Percentiles rank a stretch among this genome's conserved stretches.
phyloP scores from a whole-genome alignment of 768 basidiomycete species.

The Boletus reticulatus region DNA sequence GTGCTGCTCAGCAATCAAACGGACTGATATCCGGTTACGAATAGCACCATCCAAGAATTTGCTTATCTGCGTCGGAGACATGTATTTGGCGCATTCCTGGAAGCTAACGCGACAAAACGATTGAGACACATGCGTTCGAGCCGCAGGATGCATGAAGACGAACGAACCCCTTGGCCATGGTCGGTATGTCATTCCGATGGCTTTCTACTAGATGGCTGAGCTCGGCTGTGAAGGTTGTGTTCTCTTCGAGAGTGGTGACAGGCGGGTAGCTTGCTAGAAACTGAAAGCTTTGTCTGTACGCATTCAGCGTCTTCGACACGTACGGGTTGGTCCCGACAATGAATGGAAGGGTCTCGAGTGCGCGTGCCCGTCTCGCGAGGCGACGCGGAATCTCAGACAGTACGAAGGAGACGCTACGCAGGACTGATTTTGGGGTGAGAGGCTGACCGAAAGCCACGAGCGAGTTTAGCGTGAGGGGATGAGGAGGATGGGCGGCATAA shows the following conservation, averaged over 20 bases:
- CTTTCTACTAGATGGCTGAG: constrained; percentile 70
- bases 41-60: constrained; percentile 82
- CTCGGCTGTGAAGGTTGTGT: constrained; percentile 61
- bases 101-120: constrained; percentile 48
- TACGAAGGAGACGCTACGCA: constrained; percentile 72
- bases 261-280: constrained; percentile 65
- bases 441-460: constrained; percentile 77
- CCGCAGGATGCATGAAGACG: constrained; percentile 14
- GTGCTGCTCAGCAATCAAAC: constrained; percentile 89
- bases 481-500: constrained; percentile 61
- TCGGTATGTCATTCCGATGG: constrained; percentile 87
- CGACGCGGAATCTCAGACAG: constrained; percentile 76
- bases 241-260: constrained; percentile 66
- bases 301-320: constrained; percentile 65
- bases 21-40: constrained; percentile 81
- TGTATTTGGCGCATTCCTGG: constrained; percentile 82
- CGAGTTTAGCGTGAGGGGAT: constrained; percentile 67
- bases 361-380: constrained; percentile 70
- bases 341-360: constrained; percentile 75
- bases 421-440: constrained; percentile 63
- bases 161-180: constrained; percentile 81
- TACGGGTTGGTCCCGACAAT: constrained; percentile 90
- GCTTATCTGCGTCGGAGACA: constrained; percentile 77
- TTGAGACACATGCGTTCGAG: not conserved
- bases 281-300: constrained; percentile 68